Evolutionary conservation across 257 asterid genomes (phyloP), one percentile per base, ranked within the genome.

Genomic region (Przewalskia tangutica): DNA sequence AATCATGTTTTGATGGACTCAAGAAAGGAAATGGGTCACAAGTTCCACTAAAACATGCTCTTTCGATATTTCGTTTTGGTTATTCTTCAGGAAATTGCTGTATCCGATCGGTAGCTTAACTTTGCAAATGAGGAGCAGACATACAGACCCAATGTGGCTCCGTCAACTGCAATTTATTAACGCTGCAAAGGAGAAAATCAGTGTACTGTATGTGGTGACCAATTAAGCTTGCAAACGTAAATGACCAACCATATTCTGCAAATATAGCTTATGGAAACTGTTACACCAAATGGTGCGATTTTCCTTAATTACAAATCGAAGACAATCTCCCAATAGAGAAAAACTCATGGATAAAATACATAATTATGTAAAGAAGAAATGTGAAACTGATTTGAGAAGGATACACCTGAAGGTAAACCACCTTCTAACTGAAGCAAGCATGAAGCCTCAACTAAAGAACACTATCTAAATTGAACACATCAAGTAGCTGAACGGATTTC

Each of bases 371-470:
- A 32, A 48, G 1, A 42, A 8, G 66, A 23, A 23, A 27, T 16
- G 64, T 58, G 50, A 76, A 48, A n/a, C n/a, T 13, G 13, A 80
- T 44, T 27, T 77, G 18, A 56, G n/a, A 77, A 48, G 79, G 79
- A 42, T 79, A 55, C 63, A 64, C 11, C 20, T 40, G 42, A 12
- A 62, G 36, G 67, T 65, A 76, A 53, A 51, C 60, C 18, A 23
- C 53, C n/a, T 27, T 53, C 20, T 17, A 64, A 83, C 7, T 13
- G 44, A 59, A 81, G 34, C 44, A 80, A 59, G 59, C 82, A 77
- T 46, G 68, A 81, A 16, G 79, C 84, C 80, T 66, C 78, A 7
- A 66, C 77, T 64, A 83, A 77, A 65, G 17, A 84, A 83, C 82
- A 56, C 58, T 17, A 81, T 70, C 81, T 68, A 83, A 77, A 84